A percentile compares a stretch with the other conserved stretches of the same genome.
These are phyloP conservation scores for Isabelozyma heimii DNA, from an alignment of 805 yeast genomes.

Conservation along the genomic window DNA sequence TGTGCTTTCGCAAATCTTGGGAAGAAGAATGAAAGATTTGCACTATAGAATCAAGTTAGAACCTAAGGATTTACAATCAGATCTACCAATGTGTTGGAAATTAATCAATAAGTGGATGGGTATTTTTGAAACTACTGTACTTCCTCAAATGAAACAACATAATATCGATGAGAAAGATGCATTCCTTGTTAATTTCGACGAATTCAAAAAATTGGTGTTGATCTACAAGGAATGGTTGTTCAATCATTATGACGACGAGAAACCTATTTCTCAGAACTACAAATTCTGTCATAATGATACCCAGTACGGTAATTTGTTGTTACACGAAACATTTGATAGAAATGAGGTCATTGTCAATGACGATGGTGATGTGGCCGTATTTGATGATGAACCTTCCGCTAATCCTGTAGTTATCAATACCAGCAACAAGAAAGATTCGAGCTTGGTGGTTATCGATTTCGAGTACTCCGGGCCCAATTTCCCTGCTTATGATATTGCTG, in stretches of 20 bases:
- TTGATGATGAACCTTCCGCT: not conserved
- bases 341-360: slow-evolving; percentile 30
- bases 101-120: slow-evolving; percentile 70
- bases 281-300: slow-evolving; percentile 96
- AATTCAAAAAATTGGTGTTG: slow-evolving; percentile 47
- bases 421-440: slow-evolving; percentile 37
- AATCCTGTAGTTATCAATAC: slow-evolving; percentile 13
- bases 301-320: slow-evolving; percentile 88
- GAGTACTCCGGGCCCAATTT: slow-evolving; percentile 92
- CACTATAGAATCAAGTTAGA: slow-evolving; percentile 76
- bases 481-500: slow-evolving; percentile 87
- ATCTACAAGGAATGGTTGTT: slow-evolving; percentile 65
- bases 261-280: slow-evolving; percentile 42
- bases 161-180: slow-evolving; percentile 27
- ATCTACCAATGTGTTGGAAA: slow-evolving; percentile 69
- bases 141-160: slow-evolving; percentile 31
- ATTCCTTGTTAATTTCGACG: slow-evolving; percentile 45
- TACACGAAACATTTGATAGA: slow-evolving; percentile 55
- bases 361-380: not conserved
- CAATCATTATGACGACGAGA: slow-evolving; percentile 42
- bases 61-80: slow-evolving; percentile 45
- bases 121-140: slow-evolving; percentile 42
- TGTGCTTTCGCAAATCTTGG: slow-evolving; percentile 76
- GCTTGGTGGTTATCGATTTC: slow-evolving; percentile 90
- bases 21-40: slow-evolving; percentile 94